Conservation (phyloP, 768 basidiomycete genomes). For the Boletus sp. region DNA sequence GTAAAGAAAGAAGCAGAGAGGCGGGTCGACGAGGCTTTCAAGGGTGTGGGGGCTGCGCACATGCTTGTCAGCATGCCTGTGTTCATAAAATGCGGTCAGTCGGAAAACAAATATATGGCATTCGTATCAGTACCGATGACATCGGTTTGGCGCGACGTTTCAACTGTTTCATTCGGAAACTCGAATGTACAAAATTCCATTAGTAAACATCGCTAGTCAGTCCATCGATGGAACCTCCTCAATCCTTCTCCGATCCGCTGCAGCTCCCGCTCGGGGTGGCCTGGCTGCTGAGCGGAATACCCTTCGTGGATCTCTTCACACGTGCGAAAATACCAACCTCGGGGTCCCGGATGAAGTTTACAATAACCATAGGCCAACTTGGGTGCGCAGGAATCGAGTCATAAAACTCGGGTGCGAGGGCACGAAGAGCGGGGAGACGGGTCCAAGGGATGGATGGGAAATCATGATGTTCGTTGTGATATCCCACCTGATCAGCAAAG, state of each 20-base stretch:
- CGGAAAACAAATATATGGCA: slow-evolving; percentile 13
- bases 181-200: slow-evolving; percentile 17
- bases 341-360: slow-evolving; percentile 89
- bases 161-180: slow-evolving; percentile 2
- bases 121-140: slow-evolving; percentile 2
- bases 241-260: slow-evolving; percentile 15
- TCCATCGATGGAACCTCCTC: slow-evolving; percentile 6
- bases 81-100: not conserved
- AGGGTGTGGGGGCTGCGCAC: slow-evolving; percentile 8
- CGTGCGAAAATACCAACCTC: slow-evolving; percentile 88
- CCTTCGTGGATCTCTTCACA: slow-evolving; percentile 67
- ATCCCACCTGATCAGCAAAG: slow-evolving; percentile 67
- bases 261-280: slow-evolving; percentile 9
- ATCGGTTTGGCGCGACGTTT: not conserved
- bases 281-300: slow-evolving; percentile 16
- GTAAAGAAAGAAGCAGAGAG: slow-evolving; percentile 17
- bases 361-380: slow-evolving; percentile 92
- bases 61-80: slow-evolving; percentile 16
- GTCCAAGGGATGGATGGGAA: slow-evolving; percentile 98
- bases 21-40: slow-evolving; percentile 12
- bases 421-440: slow-evolving; percentile 75
- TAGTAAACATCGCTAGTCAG: slow-evolving; percentile 5
- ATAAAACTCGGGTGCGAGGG: slow-evolving; percentile 90
- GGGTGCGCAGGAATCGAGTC: slow-evolving; percentile 82
- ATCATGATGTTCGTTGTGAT: slow-evolving; percentile 99